These are phyloP conservation scores for Dactylellina cionopaga DNA, from an alignment of 2,329 filamentous ascomycete species.

Conservation along the genomic window DNA sequence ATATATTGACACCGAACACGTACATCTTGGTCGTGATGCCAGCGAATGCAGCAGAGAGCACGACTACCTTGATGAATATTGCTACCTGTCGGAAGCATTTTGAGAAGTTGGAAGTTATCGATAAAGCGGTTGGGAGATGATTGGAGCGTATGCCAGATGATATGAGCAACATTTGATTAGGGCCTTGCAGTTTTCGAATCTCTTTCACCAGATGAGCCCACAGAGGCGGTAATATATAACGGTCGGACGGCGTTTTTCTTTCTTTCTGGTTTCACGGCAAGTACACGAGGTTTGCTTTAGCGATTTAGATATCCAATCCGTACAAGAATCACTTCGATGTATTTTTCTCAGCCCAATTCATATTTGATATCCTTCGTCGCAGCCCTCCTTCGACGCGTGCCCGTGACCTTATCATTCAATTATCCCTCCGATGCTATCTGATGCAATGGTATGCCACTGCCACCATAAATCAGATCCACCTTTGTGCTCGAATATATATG, in stretches of 20 bases:
- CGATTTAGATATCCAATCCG: constrained; percentile 51
- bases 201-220: too few relatives aligned
- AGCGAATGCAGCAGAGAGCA: constrained; percentile 70
- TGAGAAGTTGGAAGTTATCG: constrained; percentile 56
- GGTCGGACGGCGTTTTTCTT: constrained; percentile 28
- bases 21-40: constrained; percentile 93
- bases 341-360: not conserved
- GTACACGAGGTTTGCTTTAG: constrained; percentile 32
- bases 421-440: too few relatives aligned
- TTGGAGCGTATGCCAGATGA: too few relatives aligned
- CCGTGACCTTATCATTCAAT: not conserved
- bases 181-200: too few relatives aligned
- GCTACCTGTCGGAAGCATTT: constrained; percentile 56
- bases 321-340: constrained; percentile 43
- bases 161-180: too few relatives aligned
- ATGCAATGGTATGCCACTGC: too few relatives aligned
- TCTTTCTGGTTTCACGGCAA: constrained; percentile 23
- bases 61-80: constrained; percentile 62
- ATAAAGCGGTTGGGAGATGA: constrained; percentile 50
- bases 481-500: constrained; percentile 28
- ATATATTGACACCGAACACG: constrained; percentile 95
- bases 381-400: not conserved
- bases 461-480: too few relatives aligned
- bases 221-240: constrained; percentile 17
- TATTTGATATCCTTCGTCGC: not conserved